Percentiles rank a stretch among this genome's conserved stretches.
phyloP scores from a whole-genome alignment of 768 basidiomycete genomes.

The Leccinum sublutescens region DNA sequence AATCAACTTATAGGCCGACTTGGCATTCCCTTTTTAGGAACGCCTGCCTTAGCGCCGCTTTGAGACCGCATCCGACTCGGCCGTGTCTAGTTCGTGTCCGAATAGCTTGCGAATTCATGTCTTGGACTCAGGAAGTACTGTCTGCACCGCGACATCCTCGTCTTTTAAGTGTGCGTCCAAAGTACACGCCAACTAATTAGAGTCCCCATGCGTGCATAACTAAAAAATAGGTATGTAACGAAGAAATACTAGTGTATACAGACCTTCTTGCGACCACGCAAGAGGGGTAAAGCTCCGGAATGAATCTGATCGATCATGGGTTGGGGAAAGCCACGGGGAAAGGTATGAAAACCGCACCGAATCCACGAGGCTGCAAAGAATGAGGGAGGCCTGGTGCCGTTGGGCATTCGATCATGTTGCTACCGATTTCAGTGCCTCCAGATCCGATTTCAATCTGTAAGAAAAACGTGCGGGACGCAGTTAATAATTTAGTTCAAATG shows the following conservation, averaged over 20 bases:
- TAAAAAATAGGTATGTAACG: constrained; percentile 28
- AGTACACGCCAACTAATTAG: constrained; percentile 25
- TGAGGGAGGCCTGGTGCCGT: constrained; percentile 7
- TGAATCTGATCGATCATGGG: constrained; percentile 16
- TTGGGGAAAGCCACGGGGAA: constrained; percentile 21
- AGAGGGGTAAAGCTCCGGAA: constrained; percentile 3
- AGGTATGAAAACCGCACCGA: constrained; percentile 29
- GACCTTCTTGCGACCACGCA: constrained; percentile 9
- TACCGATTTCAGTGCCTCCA: constrained; percentile 46
- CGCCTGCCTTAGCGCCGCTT: neutral
- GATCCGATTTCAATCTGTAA: constrained; percentile 67
- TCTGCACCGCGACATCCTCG: neutral
- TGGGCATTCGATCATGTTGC: constrained; percentile 24
- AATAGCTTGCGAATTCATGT: neutral
- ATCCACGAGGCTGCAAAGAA: constrained; percentile 35
- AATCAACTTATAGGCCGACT: constrained; percentile 2
- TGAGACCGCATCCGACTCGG: neutral
- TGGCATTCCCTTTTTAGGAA: constrained; percentile 5
- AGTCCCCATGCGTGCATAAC: constrained; percentile 23
- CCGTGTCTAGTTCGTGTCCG: neutral
- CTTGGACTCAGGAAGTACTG: neutral
- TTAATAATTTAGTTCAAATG: constrained; percentile 39
- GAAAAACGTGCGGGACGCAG: constrained; percentile 25
- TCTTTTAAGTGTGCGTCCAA: constrained; percentile 15
- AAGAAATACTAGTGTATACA: constrained; percentile 26